Conservation (phyloP, 2,329 filamentous ascomycete species). For the Arthrobotrys sinensis region DNA sequence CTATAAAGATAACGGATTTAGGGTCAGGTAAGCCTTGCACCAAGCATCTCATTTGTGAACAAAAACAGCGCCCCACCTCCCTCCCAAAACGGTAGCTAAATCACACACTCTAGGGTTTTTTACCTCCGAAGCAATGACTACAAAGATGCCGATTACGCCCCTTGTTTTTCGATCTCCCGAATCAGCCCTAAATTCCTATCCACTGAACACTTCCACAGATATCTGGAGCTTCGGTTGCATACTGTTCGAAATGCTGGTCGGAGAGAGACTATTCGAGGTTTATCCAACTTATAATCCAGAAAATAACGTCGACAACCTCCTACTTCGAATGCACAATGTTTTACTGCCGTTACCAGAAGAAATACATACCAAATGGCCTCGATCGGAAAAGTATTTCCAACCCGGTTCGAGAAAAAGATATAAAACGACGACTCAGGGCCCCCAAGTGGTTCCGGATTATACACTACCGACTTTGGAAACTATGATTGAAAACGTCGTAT, state of each 20-base stretch:
- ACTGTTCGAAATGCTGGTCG: slow-evolving; percentile 61
- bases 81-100: slow-evolving; percentile 8
- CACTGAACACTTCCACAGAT: slow-evolving; percentile 49
- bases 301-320: slow-evolving; percentile 42
- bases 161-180: slow-evolving; percentile 24
- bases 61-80: neutral
- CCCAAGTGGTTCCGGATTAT: slow-evolving; percentile 1
- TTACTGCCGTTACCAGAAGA: slow-evolving; percentile 58
- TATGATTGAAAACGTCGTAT: slow-evolving; percentile 19
- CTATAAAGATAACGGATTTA: slow-evolving; percentile 38
- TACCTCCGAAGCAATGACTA: neutral
- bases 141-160: slow-evolving; percentile 4
- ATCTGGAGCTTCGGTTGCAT: slow-evolving; percentile 64
- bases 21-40: slow-evolving; percentile 24
- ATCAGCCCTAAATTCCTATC: slow-evolving; percentile 27
- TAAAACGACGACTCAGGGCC: slow-evolving; percentile 20
- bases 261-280: too few species aligned
- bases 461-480: slow-evolving; percentile 7
- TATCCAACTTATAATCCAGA: too few species aligned
- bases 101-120: slow-evolving; percentile 5
- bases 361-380: slow-evolving; percentile 56
- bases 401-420: slow-evolving; percentile 32
- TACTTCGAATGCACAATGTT: slow-evolving; percentile 60
- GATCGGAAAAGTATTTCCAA: slow-evolving; percentile 44
- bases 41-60: slow-evolving; percentile 1